Percentiles rank a stretch among this genome's conserved stretches.
Conservation (phyloP, 805 yeast genomes). For the Novakomyces olei region DNA sequence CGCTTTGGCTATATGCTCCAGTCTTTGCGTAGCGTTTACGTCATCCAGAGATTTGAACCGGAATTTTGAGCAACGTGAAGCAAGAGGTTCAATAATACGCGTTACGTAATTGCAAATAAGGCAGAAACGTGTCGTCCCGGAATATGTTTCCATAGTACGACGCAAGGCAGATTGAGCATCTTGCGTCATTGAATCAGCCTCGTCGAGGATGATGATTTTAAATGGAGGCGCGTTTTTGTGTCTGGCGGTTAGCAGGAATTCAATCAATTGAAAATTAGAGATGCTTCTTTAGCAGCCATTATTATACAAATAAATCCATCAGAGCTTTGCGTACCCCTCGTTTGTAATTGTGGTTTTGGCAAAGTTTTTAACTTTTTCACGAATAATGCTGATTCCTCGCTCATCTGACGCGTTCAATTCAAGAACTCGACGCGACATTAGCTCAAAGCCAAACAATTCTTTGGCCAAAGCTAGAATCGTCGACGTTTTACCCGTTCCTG, state of each 20-base stretch:
- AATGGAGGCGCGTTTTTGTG: constrained; percentile 55
- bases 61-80: constrained; percentile 89
- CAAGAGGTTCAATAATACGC: constrained; percentile 85
- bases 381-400: constrained; percentile 93
- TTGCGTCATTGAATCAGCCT: constrained; percentile 92
- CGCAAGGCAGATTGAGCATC: constrained; percentile 92
- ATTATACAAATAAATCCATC: too few relatives aligned
- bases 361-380: constrained; percentile 89
- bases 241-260: not conserved
- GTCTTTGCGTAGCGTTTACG: constrained; percentile 43
- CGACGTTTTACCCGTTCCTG: constrained; percentile 85
- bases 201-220: constrained; percentile 78
- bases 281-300: not conserved
- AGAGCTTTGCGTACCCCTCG: too few relatives aligned
- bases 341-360: constrained; percentile 22
- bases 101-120: constrained; percentile 91
- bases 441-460: constrained; percentile 65
- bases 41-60: constrained; percentile 63
- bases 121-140: constrained; percentile 80
- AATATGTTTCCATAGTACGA: constrained; percentile 80
- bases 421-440: constrained; percentile 59
- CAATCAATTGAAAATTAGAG: not conserved
- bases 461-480: constrained; percentile 70
- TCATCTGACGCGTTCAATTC: constrained; percentile 95
- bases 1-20: constrained; percentile 34